Base-by-base conservation (phyloP, 2,329 filamentous ascomycete genomes). In the Penicillium sp. region DNA sequence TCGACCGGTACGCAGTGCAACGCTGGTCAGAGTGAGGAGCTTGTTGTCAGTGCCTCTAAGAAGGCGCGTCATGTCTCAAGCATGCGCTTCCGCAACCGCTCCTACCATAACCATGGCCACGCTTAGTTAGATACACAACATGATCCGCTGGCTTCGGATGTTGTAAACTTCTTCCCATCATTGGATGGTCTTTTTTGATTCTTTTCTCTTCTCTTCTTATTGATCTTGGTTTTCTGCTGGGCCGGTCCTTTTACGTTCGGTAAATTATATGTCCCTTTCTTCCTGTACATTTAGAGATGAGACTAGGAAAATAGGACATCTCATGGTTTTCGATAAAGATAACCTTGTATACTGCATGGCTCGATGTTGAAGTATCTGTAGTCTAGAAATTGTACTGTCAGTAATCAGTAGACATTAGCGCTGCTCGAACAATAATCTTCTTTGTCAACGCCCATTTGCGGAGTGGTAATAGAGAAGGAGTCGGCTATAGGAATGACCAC, bases 1-100 rank as follows among this genome's bases (percentile, higher is more conserved):
- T 79, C 84, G 1, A 61, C 74, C 1, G 85, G 85, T 37, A 85
- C 81, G 14, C 71, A 72, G 29, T 87, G 85, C 71, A 74, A 58
- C 8, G 61, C 71, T 18, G 79, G 79, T 26, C 59, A 67, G 52
- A 64, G 61, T 32, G 43, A 50, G 1, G 58, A 68, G 1, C 61
- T 77, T 29, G 52, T 60, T 10, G 57, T 73, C 39, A 58, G 60
- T 9, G 65, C 62, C 20, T 49, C 56, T 31, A 38, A 61, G n/a
- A 66, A 64, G 61, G 66, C 66, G 24, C 66, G 67, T 52, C 61
- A 58, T 49, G 48, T 67, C 42, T 66, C 62, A 13, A 66, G 53
- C 26, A 66, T 69, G 62, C 71, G 69, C 44, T 66, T 66, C 63
- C 66, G 66, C 50, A 66, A 64, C 44, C 69, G 67, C 34, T 40